Base-by-base conservation (phyloP, 1,284 basidiomycete genomes). In the Austropuccinia psidii region DNA sequence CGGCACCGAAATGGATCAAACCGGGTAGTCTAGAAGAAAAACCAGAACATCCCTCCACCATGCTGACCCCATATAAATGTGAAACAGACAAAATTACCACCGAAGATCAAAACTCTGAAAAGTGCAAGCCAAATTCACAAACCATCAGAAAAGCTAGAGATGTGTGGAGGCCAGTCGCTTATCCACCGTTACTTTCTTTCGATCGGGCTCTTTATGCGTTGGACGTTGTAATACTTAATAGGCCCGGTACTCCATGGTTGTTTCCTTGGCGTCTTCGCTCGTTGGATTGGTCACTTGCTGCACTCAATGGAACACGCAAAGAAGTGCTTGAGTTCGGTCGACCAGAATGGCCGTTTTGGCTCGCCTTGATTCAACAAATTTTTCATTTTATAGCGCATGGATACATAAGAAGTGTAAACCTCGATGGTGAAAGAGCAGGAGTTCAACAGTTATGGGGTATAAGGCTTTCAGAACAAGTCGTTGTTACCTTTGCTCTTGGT, bases 211-310 rank as follows among this genome's bases (percentile, higher is more conserved):
- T 70, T 21, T 70, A 60, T 33, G 54, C 54, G 21, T 58, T 70
- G 45, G 68, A 70, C 45, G 45, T 60, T 11, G 31, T 70, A 21
- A 31, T 70, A 7, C 57, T 70, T 21, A 60, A 49, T 39, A 58
- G 68, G 37, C 68, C 68, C 8, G 68, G 68, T 60, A 70, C 68
- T 27, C 57, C 68, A 49, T 70, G 68, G 68, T 39, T 70, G 37
- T 60, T 60, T 49, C 68, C 68, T 31, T 70, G 68, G 68, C 54
- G 57, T 19, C 57, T 60, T 15, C 54, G 68, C 8, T 54, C 68
- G 24, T 57, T 70, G 6, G 50, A 54, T 35, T 70, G 68, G 68
- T 70, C 68, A 8, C 29, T 67, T 21, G 21, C 50, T 21, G 65
- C 65, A 54, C 65, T 67, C 15, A 52, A 67, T 15, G 65, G 49